Evolutionary conservation across 2,329 filamentous ascomycete genomes (phyloP).

Genomic region (Epichloe aotearoae): DNA sequence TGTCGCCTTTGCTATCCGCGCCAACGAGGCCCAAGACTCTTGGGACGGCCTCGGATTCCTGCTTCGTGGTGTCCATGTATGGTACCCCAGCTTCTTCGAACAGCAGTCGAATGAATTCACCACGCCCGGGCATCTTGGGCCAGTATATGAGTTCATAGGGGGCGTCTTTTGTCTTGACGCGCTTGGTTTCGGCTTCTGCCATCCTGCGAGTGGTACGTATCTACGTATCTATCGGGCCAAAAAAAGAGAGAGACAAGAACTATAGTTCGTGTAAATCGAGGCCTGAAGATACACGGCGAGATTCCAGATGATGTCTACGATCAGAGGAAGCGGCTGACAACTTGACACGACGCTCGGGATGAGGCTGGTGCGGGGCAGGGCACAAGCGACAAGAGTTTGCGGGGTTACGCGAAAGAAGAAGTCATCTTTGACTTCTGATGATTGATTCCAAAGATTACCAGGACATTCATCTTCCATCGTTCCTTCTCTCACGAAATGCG

Average conservation of each 20-base stretch:
- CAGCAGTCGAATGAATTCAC: constrained; percentile 58
- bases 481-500: too few species aligned
- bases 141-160: constrained; percentile 59
- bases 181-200: constrained; percentile 14
- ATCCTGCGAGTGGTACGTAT: constrained; percentile 3
- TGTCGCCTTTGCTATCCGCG: constrained; percentile 32
- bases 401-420: too few species aligned
- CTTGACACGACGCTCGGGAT: not conserved
- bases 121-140: constrained; percentile 58
- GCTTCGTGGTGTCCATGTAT: constrained; percentile 43
- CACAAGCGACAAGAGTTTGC: too few species aligned
- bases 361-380: not conserved
- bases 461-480: too few species aligned
- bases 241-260: too few species aligned
- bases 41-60: constrained; percentile 33
- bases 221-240: too few species aligned
- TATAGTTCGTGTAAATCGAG: too few species aligned
- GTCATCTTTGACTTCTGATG: too few species aligned
- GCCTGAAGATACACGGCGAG: too few species aligned
- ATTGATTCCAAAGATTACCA: too few species aligned
- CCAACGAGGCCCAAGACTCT: constrained; percentile 36
- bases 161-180: constrained; percentile 26
- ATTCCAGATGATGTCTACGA: too few species aligned
- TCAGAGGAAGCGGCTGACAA: too few species aligned
- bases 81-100: constrained; percentile 54